phyloP scores from a whole-genome alignment of 2,329 filamentous ascomycete genomes.

The Fusarium euwallaceae region DNA sequence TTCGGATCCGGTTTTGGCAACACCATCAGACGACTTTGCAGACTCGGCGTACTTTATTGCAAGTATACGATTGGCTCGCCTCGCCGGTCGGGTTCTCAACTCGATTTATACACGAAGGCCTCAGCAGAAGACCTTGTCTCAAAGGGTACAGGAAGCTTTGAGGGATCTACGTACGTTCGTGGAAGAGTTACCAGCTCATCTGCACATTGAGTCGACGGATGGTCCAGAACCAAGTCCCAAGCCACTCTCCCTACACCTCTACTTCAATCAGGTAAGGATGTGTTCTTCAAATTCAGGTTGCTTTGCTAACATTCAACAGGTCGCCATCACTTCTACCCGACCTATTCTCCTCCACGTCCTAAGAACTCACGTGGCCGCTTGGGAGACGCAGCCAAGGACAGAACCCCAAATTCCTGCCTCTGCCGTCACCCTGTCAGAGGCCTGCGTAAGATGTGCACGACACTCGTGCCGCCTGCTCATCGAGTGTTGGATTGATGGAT shows the following conservation, averaged over 20 bases:
- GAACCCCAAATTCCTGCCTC: conserved; percentile 47
- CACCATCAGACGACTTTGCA: conserved; percentile 48
- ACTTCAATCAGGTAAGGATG: conserved; percentile 48
- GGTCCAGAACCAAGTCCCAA: conserved; percentile 41
- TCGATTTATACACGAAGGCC: conserved; percentile 51
- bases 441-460: conserved; percentile 59
- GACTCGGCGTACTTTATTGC: conserved; percentile 51
- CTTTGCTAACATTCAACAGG: conserved; percentile 31
- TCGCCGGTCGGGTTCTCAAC: conserved; percentile 46
- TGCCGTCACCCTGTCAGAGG: conserved; percentile 56
- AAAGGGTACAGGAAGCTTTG: conserved; percentile 50
- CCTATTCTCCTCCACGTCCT: conserved; percentile 53
- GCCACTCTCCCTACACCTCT: conserved; percentile 51
- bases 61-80: conserved; percentile 54
- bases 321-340: conserved; percentile 51
- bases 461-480: conserved; percentile 59
- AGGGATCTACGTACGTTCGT: conserved; percentile 50
- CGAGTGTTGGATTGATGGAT: conserved; percentile 61
- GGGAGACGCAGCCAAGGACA: conserved; percentile 35
- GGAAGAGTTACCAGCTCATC: conserved; percentile 47
- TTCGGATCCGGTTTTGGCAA: conserved; percentile 48
- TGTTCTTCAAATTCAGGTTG: rapidly evolving
- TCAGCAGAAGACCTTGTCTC: conserved; percentile 48
- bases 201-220: conserved; percentile 48
- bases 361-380: conserved; percentile 46